A percentile compares a stretch with the other conserved stretches of the same genome.
Conservation (phyloP, 1,284 basidiomycete genomes). For the Uromyces viciae-fabae region DNA sequence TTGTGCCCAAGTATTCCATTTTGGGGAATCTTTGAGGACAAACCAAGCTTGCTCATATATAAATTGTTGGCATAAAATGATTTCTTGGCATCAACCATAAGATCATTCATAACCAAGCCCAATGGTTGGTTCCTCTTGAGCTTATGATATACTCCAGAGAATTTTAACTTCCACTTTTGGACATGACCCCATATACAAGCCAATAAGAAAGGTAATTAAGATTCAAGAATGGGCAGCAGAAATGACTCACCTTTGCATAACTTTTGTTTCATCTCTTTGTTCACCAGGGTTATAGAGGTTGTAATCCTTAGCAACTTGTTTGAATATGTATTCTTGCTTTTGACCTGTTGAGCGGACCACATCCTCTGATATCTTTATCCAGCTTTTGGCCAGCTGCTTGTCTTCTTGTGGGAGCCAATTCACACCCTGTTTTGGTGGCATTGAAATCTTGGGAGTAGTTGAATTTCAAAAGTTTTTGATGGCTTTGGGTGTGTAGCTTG, state of each 20-base stretch:
- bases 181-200: neutral
- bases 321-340: neutral
- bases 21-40: neutral
- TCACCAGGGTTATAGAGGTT: neutral
- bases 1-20: neutral
- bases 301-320: neutral
- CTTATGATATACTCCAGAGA: neutral
- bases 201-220: no score
- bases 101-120: neutral
- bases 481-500: no score
- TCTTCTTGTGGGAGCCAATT: neutral
- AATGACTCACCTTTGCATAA: no score
- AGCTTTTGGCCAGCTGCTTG: neutral
- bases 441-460: no score
- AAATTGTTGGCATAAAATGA: neutral
- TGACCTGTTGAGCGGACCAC: neutral
- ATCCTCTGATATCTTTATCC: neutral
- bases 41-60: neutral
- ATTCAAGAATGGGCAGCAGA: no score
- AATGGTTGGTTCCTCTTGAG: neutral
- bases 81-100: neutral
- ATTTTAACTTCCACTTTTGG: neutral
- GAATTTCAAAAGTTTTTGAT: no score
- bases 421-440: neutral
- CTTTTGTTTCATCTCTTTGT: neutral